Evolutionary conservation across 2,329 filamentous ascomycete species (phyloP).

Genomic region (Neofusicoccum cordaticola): DNA sequence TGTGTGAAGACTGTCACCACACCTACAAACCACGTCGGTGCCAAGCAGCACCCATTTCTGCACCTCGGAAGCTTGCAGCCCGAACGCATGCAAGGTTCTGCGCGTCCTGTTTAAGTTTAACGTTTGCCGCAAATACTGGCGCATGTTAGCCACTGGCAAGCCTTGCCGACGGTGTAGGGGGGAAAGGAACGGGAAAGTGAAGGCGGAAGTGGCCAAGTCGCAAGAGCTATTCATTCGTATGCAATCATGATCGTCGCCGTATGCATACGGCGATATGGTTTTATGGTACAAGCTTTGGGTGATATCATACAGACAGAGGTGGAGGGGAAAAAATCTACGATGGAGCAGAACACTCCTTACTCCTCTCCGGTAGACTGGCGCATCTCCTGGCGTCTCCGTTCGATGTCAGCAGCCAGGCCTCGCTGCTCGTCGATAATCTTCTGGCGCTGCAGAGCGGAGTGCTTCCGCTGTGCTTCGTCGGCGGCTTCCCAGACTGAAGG

Average conservation of each 20-base stretch:
- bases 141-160: too few relatives aligned
- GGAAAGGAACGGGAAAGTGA: background rate
- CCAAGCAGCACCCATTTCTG: background rate
- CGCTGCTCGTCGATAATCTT: constrained; percentile 31
- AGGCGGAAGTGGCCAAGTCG: background rate
- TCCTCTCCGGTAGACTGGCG: constrained; percentile 12
- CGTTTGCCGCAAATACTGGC: background rate
- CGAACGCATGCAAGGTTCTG: background rate
- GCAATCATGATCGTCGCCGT: background rate
- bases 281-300: background rate
- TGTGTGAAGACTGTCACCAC: background rate
- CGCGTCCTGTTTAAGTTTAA: background rate
- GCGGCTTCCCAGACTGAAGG: constrained; percentile 19
- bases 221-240: background rate
- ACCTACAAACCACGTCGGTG: background rate
- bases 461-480: constrained; percentile 17
- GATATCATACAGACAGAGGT: background rate
- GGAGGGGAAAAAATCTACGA: background rate
- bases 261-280: background rate
- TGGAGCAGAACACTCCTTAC: background rate
- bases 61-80: too few relatives aligned
- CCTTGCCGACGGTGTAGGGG: background rate
- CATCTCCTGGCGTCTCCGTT: constrained; percentile 34
- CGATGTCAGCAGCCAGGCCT: constrained; percentile 29
- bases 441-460: constrained; percentile 23